Percentiles rank a stretch among this genome's conserved stretches.
Evolutionary conservation across 2,329 filamentous ascomycete genomes (phyloP).

Genomic region (Hysterium pulicare): DNA sequence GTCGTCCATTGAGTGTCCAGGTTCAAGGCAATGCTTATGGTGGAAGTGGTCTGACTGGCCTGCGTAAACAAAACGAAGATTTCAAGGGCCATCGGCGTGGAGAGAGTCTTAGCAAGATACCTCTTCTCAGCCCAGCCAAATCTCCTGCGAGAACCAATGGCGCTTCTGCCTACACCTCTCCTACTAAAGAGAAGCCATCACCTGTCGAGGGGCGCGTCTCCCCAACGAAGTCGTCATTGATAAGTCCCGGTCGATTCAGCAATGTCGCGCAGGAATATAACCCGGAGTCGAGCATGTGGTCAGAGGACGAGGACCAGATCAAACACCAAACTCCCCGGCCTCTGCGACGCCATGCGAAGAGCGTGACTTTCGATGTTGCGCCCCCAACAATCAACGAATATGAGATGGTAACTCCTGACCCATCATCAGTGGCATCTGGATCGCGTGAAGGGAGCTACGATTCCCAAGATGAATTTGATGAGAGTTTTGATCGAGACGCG

Average conservation of each 20-base stretch:
- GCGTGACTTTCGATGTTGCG: slow-evolving; percentile 91
- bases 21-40: slow-evolving; percentile 70
- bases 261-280: slow-evolving; percentile 37
- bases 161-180: slow-evolving; percentile 22
- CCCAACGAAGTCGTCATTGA: slow-evolving; percentile 86
- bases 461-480: slow-evolving; percentile 68
- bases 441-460: slow-evolving; percentile 94
- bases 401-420: slow-evolving; percentile 93
- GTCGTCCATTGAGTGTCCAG: slow-evolving; percentile 53
- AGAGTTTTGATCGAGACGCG: slow-evolving; percentile 59
- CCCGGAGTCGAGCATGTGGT: slow-evolving; percentile 32
- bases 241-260: slow-evolving; percentile 58
- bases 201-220: slow-evolving; percentile 54
- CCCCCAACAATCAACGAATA: slow-evolving; percentile 97
- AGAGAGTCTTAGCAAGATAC: slow-evolving; percentile 61
- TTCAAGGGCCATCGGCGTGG: slow-evolving; percentile 37
- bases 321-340: slow-evolving; percentile 60
- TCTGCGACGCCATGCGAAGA: slow-evolving; percentile 85
- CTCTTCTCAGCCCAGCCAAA: slow-evolving; percentile 56
- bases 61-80: slow-evolving; percentile 28
- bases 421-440: slow-evolving; percentile 85
- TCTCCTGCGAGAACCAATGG: slow-evolving; percentile 62
- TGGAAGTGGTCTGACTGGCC: slow-evolving; percentile 53
- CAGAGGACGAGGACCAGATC: slow-evolving; percentile 54
- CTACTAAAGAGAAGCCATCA: slow-evolving; percentile 22